Evolutionary conservation across 306 rosid genomes (phyloP), one percentile per base, ranked within the genome.

Genomic region (Crataegus laevigata): DNA sequence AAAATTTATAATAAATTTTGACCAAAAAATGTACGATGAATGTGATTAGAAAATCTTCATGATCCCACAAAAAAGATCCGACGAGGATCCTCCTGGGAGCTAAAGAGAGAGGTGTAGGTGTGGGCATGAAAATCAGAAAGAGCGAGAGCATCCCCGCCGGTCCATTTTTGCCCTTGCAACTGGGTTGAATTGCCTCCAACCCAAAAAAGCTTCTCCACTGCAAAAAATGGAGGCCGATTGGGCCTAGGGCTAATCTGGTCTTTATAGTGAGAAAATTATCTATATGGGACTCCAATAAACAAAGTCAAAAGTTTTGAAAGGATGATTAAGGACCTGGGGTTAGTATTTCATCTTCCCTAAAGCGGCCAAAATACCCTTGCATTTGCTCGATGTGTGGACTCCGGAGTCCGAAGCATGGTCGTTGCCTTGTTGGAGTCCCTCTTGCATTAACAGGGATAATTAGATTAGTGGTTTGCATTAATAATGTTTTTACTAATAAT

Each of bases 361-460:
- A 75, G 42, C 72, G 57, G 72, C 84, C 58, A 83, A 79, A 76
- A 76, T 83, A 51, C 76, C 69, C 74, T 52, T 51, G 59, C 65
- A 22, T 75, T n/a, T 14, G 43, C 9, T 24, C 61, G 29, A 32
- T 65, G 30, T 40, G 51, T 57, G 34, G 63, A 15, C 22, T 30
- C 24, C 3, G 22, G 42, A 30, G 22, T 12, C 69, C 25, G 6
- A 8, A 54, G 63, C 64, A 6, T 22, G 73, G 68, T 66, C n/a
- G n/a, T n/a, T n/a, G n/a, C n/a, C n/a, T n/a, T 25, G 9, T 59
- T 51, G 59, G 57, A 81, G 30, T 54, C 52, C 60, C 40, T n/a
- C 19, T 14, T 15, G 25, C 66, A 26, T 28, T 4, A 45, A 45
- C 51, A 13, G 1, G 51, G 51, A 45, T 14, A 14, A 45, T 4